Percentiles rank a stretch among this genome's conserved stretches.
These are phyloP conservation scores for Pulveroboletus sp. DNA, from an alignment of 768 basidiomycete genomes.

Conservation along the genomic window DNA sequence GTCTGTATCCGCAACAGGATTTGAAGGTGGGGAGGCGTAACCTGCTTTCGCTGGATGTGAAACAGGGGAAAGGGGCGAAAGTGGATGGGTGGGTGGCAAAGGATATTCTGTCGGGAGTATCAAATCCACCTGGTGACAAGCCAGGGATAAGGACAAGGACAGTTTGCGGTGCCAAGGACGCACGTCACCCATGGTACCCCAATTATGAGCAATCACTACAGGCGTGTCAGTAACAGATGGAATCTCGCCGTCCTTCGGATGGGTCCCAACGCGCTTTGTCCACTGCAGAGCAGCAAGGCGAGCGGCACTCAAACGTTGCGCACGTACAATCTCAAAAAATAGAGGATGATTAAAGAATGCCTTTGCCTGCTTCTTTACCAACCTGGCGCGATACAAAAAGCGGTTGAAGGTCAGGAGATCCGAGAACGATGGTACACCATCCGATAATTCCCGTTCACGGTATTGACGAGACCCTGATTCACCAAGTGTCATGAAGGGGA, in stretches of 20 bases:
- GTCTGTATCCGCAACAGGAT: too few relatives aligned
- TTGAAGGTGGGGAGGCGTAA: background rate
- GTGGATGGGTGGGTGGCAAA: too few relatives aligned
- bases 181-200: conserved; percentile 30
- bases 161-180: background rate
- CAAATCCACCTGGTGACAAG: conserved; percentile 29
- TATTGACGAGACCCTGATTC: background rate
- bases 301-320: conserved; percentile 1
- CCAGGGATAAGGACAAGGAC: too few relatives aligned
- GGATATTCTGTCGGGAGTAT: too few relatives aligned
- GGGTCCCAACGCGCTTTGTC: too few relatives aligned
- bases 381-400: conserved; percentile 42
- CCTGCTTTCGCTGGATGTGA: conserved; percentile 13
- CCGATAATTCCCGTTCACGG: background rate
- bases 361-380: conserved; percentile 36
- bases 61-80: conserved; percentile 7
- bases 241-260: background rate
- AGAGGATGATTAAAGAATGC: conserved; percentile 42
- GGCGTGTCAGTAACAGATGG: background rate
- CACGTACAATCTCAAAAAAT: conserved; percentile 40
- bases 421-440: conserved; percentile 36
- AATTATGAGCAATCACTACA: conserved; percentile 8
- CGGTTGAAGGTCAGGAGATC: conserved; percentile 42
- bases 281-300: conserved; percentile 16
- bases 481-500: conserved; percentile 49